Base-by-base conservation (phyloP, 495 filamentous ascomycete species). In the Hypoxylon lienhwacheense region DNA sequence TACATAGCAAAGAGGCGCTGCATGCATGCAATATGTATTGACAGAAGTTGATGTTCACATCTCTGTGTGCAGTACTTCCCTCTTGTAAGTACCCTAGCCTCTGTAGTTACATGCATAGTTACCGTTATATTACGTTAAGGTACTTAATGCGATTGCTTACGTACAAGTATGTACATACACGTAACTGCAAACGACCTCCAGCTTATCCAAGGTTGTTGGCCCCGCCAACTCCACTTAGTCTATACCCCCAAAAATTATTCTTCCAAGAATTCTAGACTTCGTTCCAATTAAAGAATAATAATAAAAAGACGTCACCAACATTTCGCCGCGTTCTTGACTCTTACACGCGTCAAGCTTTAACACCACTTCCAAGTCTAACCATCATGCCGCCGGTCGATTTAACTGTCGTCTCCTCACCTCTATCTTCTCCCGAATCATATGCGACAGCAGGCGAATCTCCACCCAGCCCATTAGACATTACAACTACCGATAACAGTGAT, bases 301-400 rank as follows among this genome's bases (percentile, higher is more conserved):
- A 16, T 7, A 19, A 31, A 2, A 28, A 39, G 33, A 40, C 10
- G n/a, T 2, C 6, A 16, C 42, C 21, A 11, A 36, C 43, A 20
- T 43, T 51, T 47, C 10, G 52, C 55, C 58, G 58, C 58, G 58
- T 55, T 35, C 17, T 61, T 16, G 15, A 51, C 15, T 3, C 43
- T 34, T 47, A 52, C 19, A 43, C 58, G 58, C 47, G 58, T 61
- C 51, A 36, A 55, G 58, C 47, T 55, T 17, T 22, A 10, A 19
- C 37, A 28, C 20, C 21, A 22, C 22, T 10, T 29, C 6, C 36
- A 25, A 52, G 12, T 32, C 16, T 34, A 1, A 42, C 12, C 6
- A 48, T 31, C 2, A 61, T 61, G 58, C 41, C 42, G 16, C 35
- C 41, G 11, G 21, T 20, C 5, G 40, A 7, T 0, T 8, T 20